Evolutionary conservation across 2,329 filamentous ascomycete species (phyloP).

Genomic region (Cladophialophora carrionii): DNA sequence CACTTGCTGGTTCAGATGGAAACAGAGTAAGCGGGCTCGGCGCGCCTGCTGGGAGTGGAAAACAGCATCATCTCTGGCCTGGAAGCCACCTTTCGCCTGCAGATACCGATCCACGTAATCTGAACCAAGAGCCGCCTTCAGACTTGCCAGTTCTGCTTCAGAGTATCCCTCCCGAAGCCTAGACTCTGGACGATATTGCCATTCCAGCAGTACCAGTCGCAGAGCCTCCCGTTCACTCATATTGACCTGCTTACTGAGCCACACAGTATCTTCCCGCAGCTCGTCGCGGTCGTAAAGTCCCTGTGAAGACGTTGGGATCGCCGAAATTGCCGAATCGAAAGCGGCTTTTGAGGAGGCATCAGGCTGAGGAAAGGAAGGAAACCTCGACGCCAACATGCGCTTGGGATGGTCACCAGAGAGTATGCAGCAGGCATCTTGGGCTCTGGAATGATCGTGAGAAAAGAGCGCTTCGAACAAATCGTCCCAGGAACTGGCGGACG

Average conservation of each 20-base stretch:
- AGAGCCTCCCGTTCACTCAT: constrained; percentile 83
- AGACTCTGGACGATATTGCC: constrained; percentile 75
- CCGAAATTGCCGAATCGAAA: constrained; percentile 83
- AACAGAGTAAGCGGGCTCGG: constrained; percentile 68
- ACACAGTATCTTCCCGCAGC: constrained; percentile 82
- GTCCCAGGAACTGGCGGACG: constrained; percentile 32
- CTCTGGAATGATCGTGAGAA: constrained; percentile 26
- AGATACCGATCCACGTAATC: constrained; percentile 63
- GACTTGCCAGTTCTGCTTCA: constrained; percentile 74
- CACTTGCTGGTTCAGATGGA: constrained; percentile 59
- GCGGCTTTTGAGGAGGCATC: constrained; percentile 60
- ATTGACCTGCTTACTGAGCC: constrained; percentile 76
- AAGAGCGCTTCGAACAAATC: constrained; percentile 32
- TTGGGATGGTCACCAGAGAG: constrained; percentile 28
- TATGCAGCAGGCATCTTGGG: constrained; percentile 20
- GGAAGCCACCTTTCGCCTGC: constrained; percentile 40
- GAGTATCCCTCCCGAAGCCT: constrained; percentile 74
- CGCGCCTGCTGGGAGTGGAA: constrained; percentile 67
- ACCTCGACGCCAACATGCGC: constrained; percentile 24
- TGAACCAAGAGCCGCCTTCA: constrained; percentile 73
- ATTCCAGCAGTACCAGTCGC: constrained; percentile 78
- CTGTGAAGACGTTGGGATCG: constrained; percentile 70
- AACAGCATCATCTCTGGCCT: constrained; percentile 39
- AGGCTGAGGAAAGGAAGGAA: constrained; percentile 25
- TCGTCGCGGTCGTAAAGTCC: constrained; percentile 72